Conservation (phyloP, 345 rosid species). For the Salix koriyanagi region DNA sequence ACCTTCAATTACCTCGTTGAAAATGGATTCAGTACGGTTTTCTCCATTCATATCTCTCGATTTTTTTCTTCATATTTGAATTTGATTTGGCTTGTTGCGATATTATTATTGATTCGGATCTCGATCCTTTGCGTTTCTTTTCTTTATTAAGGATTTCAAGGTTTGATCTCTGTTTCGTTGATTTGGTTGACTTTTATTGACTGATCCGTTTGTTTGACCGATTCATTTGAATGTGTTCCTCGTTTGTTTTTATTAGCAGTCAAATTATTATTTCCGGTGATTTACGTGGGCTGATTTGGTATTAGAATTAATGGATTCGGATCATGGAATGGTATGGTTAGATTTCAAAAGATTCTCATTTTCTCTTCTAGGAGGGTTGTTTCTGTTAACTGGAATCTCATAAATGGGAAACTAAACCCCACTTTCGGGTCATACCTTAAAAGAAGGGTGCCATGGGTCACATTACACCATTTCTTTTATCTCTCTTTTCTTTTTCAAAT, state of each 20-base stretch:
- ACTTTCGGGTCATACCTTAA: no score
- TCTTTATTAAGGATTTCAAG: not conserved
- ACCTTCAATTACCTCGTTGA: conserved; percentile 37
- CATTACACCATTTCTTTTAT: no score
- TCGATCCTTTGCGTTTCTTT: not conserved
- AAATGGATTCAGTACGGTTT: conserved; percentile 28
- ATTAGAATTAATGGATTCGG: not conserved
- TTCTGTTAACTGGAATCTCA: not conserved
- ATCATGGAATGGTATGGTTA: not conserved
- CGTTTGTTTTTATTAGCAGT: not conserved
- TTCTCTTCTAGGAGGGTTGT: not conserved
- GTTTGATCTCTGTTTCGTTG: not conserved
- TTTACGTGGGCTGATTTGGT: not conserved
- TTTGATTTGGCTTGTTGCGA: not conserved
- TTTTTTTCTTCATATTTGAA: not conserved
- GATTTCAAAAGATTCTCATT: not conserved
- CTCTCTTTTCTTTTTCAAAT: no score
- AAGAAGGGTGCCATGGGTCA: no score
- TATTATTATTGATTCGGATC: not conserved
- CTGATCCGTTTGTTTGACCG: not conserved
- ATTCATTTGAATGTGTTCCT: not conserved
- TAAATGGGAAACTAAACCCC: not conserved
- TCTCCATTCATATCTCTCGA: no score
- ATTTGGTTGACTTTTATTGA: not conserved
- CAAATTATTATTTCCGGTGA: not conserved